Percentiles rank a stretch among this genome's conserved stretches.
Conservation (phyloP, 1,139 yeast species). For the Arxiozyma telluris region DNA sequence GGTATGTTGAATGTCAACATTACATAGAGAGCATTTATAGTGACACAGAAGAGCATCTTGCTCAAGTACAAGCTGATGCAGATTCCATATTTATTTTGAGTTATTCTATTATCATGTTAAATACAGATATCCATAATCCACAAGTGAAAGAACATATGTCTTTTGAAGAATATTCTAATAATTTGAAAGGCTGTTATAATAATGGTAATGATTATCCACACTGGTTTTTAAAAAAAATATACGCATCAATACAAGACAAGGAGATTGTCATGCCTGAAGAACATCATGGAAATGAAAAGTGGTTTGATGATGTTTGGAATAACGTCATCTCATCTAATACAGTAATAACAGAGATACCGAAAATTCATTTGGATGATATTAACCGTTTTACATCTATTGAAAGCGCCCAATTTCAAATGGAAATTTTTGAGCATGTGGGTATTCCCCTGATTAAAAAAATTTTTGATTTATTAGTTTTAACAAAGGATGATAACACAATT, state of each 20-base stretch:
- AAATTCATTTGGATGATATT: constrained; percentile 23
- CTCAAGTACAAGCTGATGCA: constrained; percentile 51
- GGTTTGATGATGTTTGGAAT: constrained; percentile 94
- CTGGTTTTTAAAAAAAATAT: constrained; percentile 77
- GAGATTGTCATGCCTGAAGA: constrained; percentile 98
- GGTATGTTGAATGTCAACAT: constrained; percentile 57
- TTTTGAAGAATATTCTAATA: constrained; percentile 67
- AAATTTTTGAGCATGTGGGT: constrained; percentile 56
- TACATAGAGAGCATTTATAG: constrained; percentile 19
- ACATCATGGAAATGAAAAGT: constrained; percentile 72
- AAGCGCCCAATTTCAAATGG: constrained; percentile 50
- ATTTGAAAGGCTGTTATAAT: constrained; percentile 72
- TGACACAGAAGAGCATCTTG: constrained; percentile 28
- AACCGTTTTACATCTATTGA: constrained; percentile 27
- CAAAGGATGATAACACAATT: constrained; percentile 81
- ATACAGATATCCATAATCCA: constrained; percentile 72
- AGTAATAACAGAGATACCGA: constrained; percentile 28
- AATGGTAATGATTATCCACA: constrained; percentile 61
- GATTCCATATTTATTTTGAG: constrained; percentile 67
- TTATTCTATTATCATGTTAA: constrained; percentile 67
- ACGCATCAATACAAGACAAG: constrained; percentile 65
- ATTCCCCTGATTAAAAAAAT: constrained; percentile 58
- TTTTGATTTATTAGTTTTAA: constrained; percentile 69
- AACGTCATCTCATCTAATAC: constrained; percentile 53
- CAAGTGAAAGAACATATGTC: constrained; percentile 77